Base-by-base conservation (phyloP, 345 rosid genomes). In the Excoecaria agallocha region DNA sequence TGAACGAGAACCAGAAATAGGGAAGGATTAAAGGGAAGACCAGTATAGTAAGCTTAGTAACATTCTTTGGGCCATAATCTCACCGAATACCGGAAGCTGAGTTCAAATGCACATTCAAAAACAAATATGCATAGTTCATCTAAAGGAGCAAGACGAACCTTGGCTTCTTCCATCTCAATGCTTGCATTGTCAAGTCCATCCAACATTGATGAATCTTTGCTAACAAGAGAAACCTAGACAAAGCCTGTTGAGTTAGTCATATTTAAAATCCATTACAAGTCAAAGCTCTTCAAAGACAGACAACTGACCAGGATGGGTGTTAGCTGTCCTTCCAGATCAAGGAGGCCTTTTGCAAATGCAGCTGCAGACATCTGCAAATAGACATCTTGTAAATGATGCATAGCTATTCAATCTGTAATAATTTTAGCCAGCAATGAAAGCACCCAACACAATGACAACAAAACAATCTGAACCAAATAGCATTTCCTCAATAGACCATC, bases 281-380 rank as follows among this genome's bases (percentile, higher is more conserved):
- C 57, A 52, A 57, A 73, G 51, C 54, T 76, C 50, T 41, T 6
- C 57, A 70, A 69, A 37, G 68, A 61, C 60, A 79, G 54, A 66
- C 38, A 48, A 78, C 94, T 75, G 68, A 95, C 99, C 98, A 95
- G 85, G 76, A 95, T 95, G 64, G 99, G 99, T 49, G 99, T 96
- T 60, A 96, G 86, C 76, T 86, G 99, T 79, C 99, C 99, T 88
- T 96, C 99, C 74, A 96, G 84, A 79, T 96, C 99, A 86, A 96
- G 98, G 76, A 96, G 90, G 78, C 99, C 99, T 89, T 96, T 96
- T 52, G 99, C 99, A 87, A 96, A 96, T 72, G 98, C 99, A 76
- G 99, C 99, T 61, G 98, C 98, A 75, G 99, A 96, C 99, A 96
- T 96, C 99, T 95, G 88, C 69, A 82, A 82, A 71, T 37, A 79